These are phyloP conservation scores for Urochloa ruziziensis DNA, from an alignment of 176 grass and related monocot genomes.

Conservation along the genomic window DNA sequence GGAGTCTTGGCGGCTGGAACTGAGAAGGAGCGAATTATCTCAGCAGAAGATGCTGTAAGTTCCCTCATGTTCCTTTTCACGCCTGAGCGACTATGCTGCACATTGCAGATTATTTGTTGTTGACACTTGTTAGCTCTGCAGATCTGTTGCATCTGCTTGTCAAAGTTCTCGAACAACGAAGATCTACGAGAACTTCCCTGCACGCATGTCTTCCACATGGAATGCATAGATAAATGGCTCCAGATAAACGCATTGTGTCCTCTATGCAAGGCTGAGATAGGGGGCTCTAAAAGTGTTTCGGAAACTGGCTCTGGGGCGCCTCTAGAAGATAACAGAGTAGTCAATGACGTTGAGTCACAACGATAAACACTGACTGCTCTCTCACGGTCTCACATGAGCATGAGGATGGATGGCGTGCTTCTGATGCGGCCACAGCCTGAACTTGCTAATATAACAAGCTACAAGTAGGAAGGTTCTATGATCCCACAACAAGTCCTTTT, in stretches of 20 bases:
- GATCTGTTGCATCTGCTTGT: slow-evolving; percentile 90
- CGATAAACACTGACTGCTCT: slow-evolving; percentile 31
- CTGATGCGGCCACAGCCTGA: neutral
- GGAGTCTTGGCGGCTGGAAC: slow-evolving; percentile 74
- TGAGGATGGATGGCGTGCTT: slow-evolving; percentile 18
- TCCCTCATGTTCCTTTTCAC: neutral
- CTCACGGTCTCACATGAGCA: slow-evolving; percentile 13
- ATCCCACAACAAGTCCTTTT: slow-evolving; percentile 33
- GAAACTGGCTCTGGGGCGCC: slow-evolving; percentile 22
- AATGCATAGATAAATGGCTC: slow-evolving; percentile 96
- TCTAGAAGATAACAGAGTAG: slow-evolving; percentile 16
- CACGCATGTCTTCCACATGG: slow-evolving; percentile 80
- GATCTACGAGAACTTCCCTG: slow-evolving; percentile 86
- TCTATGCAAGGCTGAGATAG: slow-evolving; percentile 85
- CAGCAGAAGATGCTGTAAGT: slow-evolving; percentile 77
- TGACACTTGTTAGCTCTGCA: slow-evolving; percentile 35
- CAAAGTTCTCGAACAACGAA: slow-evolving; percentile 79
- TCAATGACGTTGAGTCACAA: slow-evolving; percentile 50
- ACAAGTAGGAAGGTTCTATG: slow-evolving; percentile 20
- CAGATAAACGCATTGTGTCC: slow-evolving; percentile 91
- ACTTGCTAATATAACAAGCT: slow-evolving; percentile 12
- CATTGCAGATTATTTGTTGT: neutral
- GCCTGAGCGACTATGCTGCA: neutral
- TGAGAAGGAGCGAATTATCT: slow-evolving; percentile 68
- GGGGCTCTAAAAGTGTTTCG: neutral